Conservation (phyloP, 169 alveolate species). For the Eimeria sp. region DNA sequence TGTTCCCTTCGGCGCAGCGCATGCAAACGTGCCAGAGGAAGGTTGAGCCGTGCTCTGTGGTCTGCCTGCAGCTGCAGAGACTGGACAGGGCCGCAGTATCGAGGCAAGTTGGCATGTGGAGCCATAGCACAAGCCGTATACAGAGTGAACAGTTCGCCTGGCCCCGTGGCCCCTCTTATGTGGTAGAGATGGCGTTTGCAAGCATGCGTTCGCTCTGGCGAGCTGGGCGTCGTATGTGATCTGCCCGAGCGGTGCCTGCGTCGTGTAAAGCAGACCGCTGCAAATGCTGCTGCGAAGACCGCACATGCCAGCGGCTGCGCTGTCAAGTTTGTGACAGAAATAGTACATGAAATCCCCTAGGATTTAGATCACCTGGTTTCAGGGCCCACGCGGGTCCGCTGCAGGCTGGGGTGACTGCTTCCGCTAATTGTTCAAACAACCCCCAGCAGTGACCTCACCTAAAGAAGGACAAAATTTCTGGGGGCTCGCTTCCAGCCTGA, state of each 20-base stretch:
- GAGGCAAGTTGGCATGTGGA: slow-evolving; percentile 4
- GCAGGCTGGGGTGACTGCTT: background rate
- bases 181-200: background rate
- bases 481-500: background rate
- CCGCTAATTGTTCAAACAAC: background rate
- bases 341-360: background rate
- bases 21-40: background rate
- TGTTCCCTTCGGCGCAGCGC: background rate
- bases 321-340: background rate
- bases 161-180: background rate
- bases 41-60: background rate
- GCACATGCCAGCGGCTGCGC: slow-evolving; percentile 10
- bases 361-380: background rate
- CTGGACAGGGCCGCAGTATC: slow-evolving; percentile 32
- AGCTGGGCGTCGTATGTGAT: slow-evolving; percentile 13
- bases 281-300: background rate
- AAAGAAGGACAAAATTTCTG: background rate
- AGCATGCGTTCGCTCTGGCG: slow-evolving; percentile 34
- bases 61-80: slow-evolving; percentile 29
- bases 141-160: background rate
- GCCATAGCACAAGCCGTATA: background rate
- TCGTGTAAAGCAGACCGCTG: no score
- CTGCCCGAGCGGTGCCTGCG: no score
- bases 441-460: background rate
- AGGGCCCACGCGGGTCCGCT: background rate